Evolutionary conservation across 169 alveolate species (phyloP).

Genomic region (Amoebophrya sp.): DNA sequence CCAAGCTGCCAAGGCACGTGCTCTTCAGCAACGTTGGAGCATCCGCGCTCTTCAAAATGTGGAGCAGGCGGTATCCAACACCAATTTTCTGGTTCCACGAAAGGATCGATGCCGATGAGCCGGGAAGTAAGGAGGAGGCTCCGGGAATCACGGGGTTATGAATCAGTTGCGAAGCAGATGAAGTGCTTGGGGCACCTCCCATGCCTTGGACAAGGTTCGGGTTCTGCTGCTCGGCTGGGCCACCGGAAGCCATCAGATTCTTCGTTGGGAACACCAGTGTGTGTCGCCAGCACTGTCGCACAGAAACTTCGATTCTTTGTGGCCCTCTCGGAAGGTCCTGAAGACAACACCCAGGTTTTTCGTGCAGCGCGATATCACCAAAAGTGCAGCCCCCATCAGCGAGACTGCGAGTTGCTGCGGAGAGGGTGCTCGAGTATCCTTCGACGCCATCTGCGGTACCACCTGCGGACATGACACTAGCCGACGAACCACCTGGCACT

Average conservation of each 20-base stretch:
- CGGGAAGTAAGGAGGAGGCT: not conserved
- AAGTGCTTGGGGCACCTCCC: not conserved
- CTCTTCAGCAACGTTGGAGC: not conserved
- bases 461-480: too few species aligned
- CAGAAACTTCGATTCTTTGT: not conserved
- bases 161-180: too few species aligned
- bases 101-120: not conserved
- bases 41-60: not conserved
- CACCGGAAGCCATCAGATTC: not conserved
- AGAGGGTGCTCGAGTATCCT: too few species aligned
- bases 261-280: not conserved
- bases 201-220: not conserved
- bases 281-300: not conserved
- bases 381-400: too few species aligned
- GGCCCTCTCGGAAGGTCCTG: too few species aligned
- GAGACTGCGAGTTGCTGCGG: too few species aligned
- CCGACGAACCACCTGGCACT: too few species aligned
- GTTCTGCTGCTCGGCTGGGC: not conserved
- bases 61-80: not conserved
- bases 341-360: too few species aligned
- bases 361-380: too few species aligned
- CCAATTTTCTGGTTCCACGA: not conserved
- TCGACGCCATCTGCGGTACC: too few species aligned
- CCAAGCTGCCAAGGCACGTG: not conserved
- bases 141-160: not conserved